phyloP scores from a whole-genome alignment of 108 stramenopile species.

The Mediolabrus comicus region DNA sequence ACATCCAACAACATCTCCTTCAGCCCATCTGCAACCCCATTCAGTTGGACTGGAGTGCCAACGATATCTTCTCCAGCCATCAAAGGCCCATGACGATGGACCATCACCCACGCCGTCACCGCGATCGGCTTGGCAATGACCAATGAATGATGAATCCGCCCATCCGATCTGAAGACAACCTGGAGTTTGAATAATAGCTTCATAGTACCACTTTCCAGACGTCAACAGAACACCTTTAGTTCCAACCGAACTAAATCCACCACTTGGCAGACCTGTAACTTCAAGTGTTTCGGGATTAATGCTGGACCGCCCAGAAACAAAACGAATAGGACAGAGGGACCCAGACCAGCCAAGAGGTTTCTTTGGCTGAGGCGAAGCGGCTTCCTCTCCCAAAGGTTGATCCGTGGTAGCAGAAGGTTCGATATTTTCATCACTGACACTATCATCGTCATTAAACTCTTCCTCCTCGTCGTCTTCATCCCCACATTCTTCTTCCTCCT shows the following conservation, averaged over 20 bases:
- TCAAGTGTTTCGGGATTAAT: conserved; percentile 66
- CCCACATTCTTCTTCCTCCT: conserved; percentile 52
- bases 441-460: conserved; percentile 14
- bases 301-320: conserved; percentile 69
- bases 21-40: conserved; percentile 94
- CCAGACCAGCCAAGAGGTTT: conserved; percentile 54
- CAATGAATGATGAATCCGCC: conserved; percentile 87
- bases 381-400: background rate
- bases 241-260: conserved; percentile 88
- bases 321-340: conserved; percentile 66
- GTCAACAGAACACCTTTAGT: conserved; percentile 81
- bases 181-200: conserved; percentile 83
- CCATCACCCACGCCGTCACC: conserved; percentile 95
- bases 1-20: conserved; percentile 89
- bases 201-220: conserved; percentile 94
- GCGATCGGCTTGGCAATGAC: conserved; percentile 82
- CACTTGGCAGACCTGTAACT: conserved; percentile 74
- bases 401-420: background rate
- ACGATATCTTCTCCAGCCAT: conserved; percentile 92
- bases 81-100: conserved; percentile 92
- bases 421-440: conserved; percentile 12
- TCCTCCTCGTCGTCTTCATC: conserved; percentile 59
- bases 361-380: background rate
- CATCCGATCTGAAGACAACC: conserved; percentile 95
- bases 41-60: conserved; percentile 90